Percentiles rank a stretch among this genome's conserved stretches.
Conservation (phyloP, 352 stramenopile species). For the Detonula confervacea region DNA sequence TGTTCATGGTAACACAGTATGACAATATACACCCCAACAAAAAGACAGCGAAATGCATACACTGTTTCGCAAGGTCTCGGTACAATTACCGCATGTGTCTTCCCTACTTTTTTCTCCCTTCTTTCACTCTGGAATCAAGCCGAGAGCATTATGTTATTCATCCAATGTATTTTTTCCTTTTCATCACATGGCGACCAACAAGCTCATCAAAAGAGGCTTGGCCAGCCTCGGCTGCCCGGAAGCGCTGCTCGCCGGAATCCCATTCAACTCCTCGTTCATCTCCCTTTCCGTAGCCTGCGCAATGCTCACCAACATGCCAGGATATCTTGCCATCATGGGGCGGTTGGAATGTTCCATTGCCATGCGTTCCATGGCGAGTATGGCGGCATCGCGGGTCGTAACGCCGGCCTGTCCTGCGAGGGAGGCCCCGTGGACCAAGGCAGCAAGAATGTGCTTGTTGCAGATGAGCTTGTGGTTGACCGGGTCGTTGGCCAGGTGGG, state of each 20-base stretch:
- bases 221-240: constrained; percentile 65
- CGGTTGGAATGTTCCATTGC: constrained; percentile 80
- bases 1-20: too few relatives aligned
- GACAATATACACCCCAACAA: too few relatives aligned
- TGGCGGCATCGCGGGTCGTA: constrained; percentile 69
- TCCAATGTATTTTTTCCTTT: too few relatives aligned
- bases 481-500: constrained; percentile 80
- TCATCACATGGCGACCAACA: constrained; percentile 80
- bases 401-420: constrained; percentile 34
- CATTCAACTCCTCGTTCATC: constrained; percentile 62
- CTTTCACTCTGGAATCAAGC: too few relatives aligned
- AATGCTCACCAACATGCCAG: constrained; percentile 72
- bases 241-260: constrained; percentile 8
- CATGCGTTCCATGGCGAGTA: constrained; percentile 78
- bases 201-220: constrained; percentile 81
- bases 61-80: too few relatives aligned
- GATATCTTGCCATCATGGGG: constrained; percentile 70
- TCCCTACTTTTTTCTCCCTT: too few relatives aligned
- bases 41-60: too few relatives aligned
- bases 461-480: constrained; percentile 76
- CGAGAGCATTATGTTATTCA: too few relatives aligned
- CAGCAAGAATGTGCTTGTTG: constrained; percentile 69
- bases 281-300: constrained; percentile 76
- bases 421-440: constrained; percentile 64
- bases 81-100: too few relatives aligned